Base-by-base conservation (phyloP, 192 early-diverging fungal genomes). In the Entomortierella lignicola region DNA sequence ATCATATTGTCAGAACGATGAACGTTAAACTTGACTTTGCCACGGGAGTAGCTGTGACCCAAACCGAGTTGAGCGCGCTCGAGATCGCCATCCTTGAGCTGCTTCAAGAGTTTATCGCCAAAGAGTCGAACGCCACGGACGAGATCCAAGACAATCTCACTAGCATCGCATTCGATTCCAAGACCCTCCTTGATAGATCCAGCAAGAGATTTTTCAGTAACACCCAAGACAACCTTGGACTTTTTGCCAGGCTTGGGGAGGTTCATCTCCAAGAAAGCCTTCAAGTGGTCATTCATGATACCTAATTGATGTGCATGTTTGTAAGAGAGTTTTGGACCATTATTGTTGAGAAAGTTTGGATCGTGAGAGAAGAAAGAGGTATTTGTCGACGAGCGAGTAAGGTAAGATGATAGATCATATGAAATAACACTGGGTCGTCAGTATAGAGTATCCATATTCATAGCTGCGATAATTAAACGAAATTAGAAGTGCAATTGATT, bases 1-100 rank as follows among this genome's bases (percentile, higher is more conserved):
- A 93, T 90, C 91, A 92, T 92, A 89, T 98, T 99, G 85, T 99
- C 98, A 34, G 92, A 91, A 64, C 96, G 86, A 91, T 99, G 96
- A 55, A 98, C 96, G 87, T 98, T 98, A 89, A 99, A 99, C 94
- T 99, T 98, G 75, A 99, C 96, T 84, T 99, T 99, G 56, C 96
- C 92, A 42, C 98, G 91, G 65, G 98, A 99, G 87, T 98, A 98
- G 17, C 94, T 92, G 88, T 99, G 98, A 73, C 97, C 97, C 53
- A 99, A 88, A 85, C 98, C 98, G 23, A 99, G 91, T 86, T 98
- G 96, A 42, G 96, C 96, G 71, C 90, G 89, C 70, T 92, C 91
- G 56, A 99, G 85, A 82, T 99, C 98, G 60, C 95, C 95, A 15
- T 92, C 88, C 91, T 96, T 98, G 43, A 99, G 84, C 83, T 95